These are phyloP conservation scores for Tuber brumale DNA, from an alignment of 495 filamentous ascomycete species.

Conservation along the genomic window DNA sequence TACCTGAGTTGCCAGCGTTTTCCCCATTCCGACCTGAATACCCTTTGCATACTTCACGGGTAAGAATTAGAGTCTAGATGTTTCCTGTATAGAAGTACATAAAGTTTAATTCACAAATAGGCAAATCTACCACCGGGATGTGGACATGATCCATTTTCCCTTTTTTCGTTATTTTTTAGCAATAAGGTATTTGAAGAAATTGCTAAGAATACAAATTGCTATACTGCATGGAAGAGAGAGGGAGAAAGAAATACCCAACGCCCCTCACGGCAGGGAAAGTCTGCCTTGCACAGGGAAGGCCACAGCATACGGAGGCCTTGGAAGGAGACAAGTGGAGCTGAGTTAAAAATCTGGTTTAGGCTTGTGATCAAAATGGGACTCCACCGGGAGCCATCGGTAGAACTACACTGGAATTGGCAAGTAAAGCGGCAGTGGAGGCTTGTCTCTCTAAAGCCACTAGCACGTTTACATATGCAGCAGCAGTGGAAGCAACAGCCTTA, in stretches of 20 bases:
- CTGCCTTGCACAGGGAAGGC: background rate
- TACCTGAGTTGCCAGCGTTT: too few relatives aligned
- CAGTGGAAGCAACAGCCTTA: background rate
- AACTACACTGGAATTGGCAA: too few relatives aligned
- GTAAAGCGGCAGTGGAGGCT: background rate
- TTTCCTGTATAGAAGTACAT: too few relatives aligned
- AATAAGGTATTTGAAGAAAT: background rate
- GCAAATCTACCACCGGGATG: too few relatives aligned
- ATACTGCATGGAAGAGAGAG: background rate
- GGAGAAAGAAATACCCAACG: background rate
- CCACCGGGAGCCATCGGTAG: background rate
- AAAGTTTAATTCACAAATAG: too few relatives aligned
- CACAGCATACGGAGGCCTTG: background rate
- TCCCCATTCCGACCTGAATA: too few relatives aligned
- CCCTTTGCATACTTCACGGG: too few relatives aligned
- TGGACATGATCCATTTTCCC: background rate
- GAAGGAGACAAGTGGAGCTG: background rate
- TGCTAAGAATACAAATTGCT: slow-evolving; percentile 9
- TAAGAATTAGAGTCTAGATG: too few relatives aligned
- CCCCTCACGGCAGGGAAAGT: too few relatives aligned
- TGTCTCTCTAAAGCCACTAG: background rate
- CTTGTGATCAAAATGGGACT: slow-evolving; percentile 9
- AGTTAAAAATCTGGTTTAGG: slow-evolving; percentile 9
- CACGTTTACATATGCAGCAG: background rate
- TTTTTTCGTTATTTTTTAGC: background rate